Conservation (phyloP, 2,329 filamentous ascomycete species). For the Paraphoma sp. region DNA sequence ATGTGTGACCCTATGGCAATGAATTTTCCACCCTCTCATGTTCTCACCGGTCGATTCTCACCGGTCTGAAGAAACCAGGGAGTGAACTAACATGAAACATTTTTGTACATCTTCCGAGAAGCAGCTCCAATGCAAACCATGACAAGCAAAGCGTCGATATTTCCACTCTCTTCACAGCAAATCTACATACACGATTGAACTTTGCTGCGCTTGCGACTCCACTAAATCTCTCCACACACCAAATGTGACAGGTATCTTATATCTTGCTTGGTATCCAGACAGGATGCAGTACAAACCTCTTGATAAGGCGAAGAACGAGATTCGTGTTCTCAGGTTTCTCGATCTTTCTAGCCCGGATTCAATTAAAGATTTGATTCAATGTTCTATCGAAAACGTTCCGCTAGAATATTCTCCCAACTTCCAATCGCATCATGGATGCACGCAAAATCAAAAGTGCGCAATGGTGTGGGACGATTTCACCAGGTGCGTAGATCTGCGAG, state of each 20-base stretch:
- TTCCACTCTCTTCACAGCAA: background rate
- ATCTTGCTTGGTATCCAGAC: background rate
- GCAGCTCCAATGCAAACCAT: background rate
- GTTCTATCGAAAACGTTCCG: conserved; percentile 4
- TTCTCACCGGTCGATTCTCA: background rate
- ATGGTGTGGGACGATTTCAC: conserved; percentile 2
- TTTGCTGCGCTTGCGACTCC: background rate
- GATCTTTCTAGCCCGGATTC: conserved; percentile 1
- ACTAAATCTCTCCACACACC: background rate
- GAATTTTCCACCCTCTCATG: background rate
- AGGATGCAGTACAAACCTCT: conserved; percentile 4
- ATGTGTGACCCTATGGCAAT: background rate
- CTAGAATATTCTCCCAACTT: background rate
- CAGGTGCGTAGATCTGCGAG: conserved; percentile 5
- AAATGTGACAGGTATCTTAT: background rate
- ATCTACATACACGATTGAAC: background rate
- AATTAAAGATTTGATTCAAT: background rate
- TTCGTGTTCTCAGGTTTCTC: conserved; percentile 2
- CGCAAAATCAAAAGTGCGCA: background rate
- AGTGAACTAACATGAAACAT: background rate
- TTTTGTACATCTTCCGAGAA: background rate
- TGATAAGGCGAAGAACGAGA: conserved; percentile 3
- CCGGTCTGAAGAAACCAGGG: background rate
- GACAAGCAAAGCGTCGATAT: background rate
- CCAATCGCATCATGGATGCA: background rate